These are phyloP conservation scores for Rhizophora apiculata DNA, from an alignment of 345 rosid species.

Conservation along the genomic window DNA sequence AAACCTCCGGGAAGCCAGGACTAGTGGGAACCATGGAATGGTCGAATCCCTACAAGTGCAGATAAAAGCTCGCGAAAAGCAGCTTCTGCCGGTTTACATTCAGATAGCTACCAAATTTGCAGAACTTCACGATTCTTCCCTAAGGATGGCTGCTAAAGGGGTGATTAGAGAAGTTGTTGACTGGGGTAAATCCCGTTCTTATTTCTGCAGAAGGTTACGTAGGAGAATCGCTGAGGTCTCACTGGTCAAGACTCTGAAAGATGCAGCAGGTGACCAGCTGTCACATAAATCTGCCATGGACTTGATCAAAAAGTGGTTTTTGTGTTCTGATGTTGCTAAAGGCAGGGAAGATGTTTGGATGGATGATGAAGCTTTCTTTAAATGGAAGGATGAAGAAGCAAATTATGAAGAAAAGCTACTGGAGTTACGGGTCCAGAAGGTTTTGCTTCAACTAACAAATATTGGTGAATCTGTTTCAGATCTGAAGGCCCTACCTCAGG, in stretches of 20 bases:
- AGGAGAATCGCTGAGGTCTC: conserved; percentile 78
- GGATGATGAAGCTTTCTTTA: conserved; percentile 76
- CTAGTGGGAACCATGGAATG: conserved; percentile 33
- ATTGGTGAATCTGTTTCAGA: conserved; percentile 63
- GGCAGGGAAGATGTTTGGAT: conserved; percentile 66
- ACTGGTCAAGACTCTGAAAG: conserved; percentile 53
- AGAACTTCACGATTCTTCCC: conserved; percentile 87
- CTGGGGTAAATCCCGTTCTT: conserved; percentile 64
- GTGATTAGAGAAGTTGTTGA: conserved; percentile 88
- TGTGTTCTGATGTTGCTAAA: conserved; percentile 50
- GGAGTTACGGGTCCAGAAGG: conserved; percentile 74
- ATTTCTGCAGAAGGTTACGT: conserved; percentile 65
- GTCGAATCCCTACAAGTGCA: conserved; percentile 62
- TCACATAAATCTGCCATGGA: conserved; percentile 58
- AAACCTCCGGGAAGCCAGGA: conserved; percentile 68
- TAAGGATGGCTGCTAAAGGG: conserved; percentile 95
- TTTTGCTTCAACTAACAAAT: conserved; percentile 58
- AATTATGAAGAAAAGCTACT: conserved; percentile 61
- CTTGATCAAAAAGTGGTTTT: conserved; percentile 76
- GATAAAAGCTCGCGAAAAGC: conserved; percentile 73
- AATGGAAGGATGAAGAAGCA: conserved; percentile 61
- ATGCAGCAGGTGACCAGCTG: conserved; percentile 66
- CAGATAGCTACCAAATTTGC: conserved; percentile 96
- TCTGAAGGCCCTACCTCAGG: conserved; percentile 82
- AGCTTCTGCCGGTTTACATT: conserved; percentile 79